Percentiles rank a stretch among this genome's conserved stretches.
Conservation (phyloP, 2,329 filamentous ascomycete species). For the Eutypa lata region DNA sequence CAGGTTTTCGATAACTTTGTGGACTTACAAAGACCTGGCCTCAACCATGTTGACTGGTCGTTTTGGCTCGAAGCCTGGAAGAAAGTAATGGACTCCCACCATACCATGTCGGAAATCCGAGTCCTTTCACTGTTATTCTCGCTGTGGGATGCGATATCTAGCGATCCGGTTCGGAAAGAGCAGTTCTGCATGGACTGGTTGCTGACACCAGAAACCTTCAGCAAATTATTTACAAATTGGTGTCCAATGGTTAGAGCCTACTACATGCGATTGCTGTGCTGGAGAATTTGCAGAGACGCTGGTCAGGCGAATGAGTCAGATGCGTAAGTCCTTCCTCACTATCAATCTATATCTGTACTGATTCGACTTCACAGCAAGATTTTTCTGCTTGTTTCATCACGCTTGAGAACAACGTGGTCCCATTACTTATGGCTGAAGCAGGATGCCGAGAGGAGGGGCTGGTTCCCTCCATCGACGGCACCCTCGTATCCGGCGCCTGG, state of each 20-base stretch:
- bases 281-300: conserved; percentile 77
- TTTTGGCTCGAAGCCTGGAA: conserved; percentile 84
- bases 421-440: conserved; percentile 76
- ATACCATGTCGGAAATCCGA: conserved; percentile 86
- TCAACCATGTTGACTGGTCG: conserved; percentile 65
- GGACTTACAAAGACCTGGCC: conserved; percentile 30
- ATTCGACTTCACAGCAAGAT: conserved; percentile 54
- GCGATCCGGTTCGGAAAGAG: conserved; percentile 64
- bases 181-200: conserved; percentile 72
- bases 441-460: conserved; percentile 54
- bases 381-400: conserved; percentile 62
- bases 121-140: conserved; percentile 78
- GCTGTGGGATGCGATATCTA: conserved; percentile 71
- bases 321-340: conserved; percentile 51
- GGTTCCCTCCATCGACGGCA: conserved; percentile 65
- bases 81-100: conserved; percentile 77
- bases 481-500: conserved; percentile 84
- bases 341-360: conserved; percentile 10
- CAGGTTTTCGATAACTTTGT: conserved; percentile 54
- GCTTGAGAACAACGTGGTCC: conserved; percentile 71
- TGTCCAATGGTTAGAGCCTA: conserved; percentile 93
- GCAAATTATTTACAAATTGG: conserved; percentile 87
- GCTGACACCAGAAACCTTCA: conserved; percentile 70
- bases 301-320: conserved; percentile 64
- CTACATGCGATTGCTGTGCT: conserved; percentile 86